These are phyloP conservation scores for Closterium sp. DNA, from an alignment of 139 green algal species.

Conservation along the genomic window DNA sequence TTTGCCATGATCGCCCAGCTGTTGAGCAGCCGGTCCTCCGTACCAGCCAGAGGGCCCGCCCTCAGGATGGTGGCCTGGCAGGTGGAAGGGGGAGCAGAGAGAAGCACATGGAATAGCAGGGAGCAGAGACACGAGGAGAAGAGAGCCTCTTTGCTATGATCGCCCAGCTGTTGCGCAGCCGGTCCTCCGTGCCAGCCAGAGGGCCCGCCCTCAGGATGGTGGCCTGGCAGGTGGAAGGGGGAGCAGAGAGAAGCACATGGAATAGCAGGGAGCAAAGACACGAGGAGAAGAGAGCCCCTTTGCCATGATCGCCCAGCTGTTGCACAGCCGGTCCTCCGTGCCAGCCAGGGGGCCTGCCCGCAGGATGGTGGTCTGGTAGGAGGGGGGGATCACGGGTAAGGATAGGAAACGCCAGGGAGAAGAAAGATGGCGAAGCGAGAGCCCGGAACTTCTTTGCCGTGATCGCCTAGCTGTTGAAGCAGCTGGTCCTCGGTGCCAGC, in stretches of 20 bases:
- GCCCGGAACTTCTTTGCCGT: slow-evolving; percentile 62
- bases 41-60: slow-evolving; percentile 75
- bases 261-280: neutral
- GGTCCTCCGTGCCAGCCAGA: neutral
- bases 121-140: no score
- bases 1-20: slow-evolving; percentile 67
- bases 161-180: neutral
- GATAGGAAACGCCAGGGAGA: no score
- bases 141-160: no score
- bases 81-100: neutral
- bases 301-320: neutral
- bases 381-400: neutral
- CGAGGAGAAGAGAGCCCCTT: no score
- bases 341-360: slow-evolving; percentile 77
- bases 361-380: slow-evolving; percentile 56
- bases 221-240: neutral
- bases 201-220: neutral
- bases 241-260: neutral
- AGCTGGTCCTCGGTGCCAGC: slow-evolving; percentile 89
- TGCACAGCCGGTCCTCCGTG: slow-evolving; percentile 86
- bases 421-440: no score
- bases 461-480: slow-evolving; percentile 76
- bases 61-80: slow-evolving; percentile 63
- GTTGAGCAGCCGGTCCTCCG: slow-evolving; percentile 92
- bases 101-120: no score